Percentiles rank a stretch among this genome's conserved stretches.
Evolutionary conservation across 352 stramenopile species (phyloP).

Genomic region (Blastocystis hominis): DNA sequence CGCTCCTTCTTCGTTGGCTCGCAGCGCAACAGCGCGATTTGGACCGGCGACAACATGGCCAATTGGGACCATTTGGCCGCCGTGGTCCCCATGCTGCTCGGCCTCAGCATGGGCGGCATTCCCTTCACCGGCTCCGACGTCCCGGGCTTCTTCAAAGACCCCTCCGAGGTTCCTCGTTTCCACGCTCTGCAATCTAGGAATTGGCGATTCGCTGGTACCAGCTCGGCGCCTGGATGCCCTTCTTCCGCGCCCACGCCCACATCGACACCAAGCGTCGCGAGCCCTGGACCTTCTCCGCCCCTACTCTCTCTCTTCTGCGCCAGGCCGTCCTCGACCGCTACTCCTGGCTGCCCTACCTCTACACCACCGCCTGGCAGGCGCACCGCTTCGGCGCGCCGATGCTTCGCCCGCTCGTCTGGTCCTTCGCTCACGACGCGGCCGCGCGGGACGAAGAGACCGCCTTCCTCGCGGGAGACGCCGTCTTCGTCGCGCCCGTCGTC

Average conservation of each 20-base stretch:
- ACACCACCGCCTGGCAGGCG: conserved; percentile 70
- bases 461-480: conserved; percentile 82
- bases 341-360: conserved; percentile 86
- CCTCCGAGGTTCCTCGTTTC: conserved; percentile 83
- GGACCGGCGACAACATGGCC: conserved; percentile 92
- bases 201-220: conserved; percentile 65
- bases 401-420: conserved; percentile 86
- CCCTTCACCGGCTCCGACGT: conserved; percentile 94
- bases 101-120: conserved; percentile 83
- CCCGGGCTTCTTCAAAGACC: conserved; percentile 94
- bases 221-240: conserved; percentile 86
- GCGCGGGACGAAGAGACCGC: conserved; percentile 81
- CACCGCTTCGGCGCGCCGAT: conserved; percentile 68
- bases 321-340: conserved; percentile 84
- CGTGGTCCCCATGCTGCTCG: conserved; percentile 88
- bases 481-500: conserved; percentile 89
- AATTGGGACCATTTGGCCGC: conserved; percentile 89
- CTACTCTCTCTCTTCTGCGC: conserved; percentile 77
- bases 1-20: conserved; percentile 91
- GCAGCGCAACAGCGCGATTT: conserved; percentile 90
- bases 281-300: conserved; percentile 91
- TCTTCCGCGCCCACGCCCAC: conserved; percentile 95
- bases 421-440: conserved; percentile 78
- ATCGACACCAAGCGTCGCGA: conserved; percentile 93
- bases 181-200: not conserved